A percentile compares a stretch with the other conserved stretches of the same genome.
These are phyloP conservation scores for Coffea canephora DNA, from an alignment of 257 asterid genomes.

Conservation along the genomic window DNA sequence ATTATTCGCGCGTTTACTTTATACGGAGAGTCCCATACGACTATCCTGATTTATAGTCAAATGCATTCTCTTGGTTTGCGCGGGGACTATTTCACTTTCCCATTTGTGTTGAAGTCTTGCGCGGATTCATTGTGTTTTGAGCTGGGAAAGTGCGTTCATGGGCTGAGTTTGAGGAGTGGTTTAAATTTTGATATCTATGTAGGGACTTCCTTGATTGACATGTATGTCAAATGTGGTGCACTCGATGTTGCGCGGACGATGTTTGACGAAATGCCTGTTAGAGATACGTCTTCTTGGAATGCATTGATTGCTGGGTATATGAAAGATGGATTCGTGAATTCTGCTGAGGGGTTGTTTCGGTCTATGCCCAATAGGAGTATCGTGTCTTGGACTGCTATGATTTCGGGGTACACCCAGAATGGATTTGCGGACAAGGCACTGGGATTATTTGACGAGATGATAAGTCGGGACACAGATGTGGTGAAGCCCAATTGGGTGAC, in stretches of 20 bases:
- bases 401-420: slow-evolving; percentile 83
- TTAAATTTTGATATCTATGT: slow-evolving; percentile 53
- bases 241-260: slow-evolving; percentile 42
- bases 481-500: slow-evolving; percentile 89
- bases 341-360: slow-evolving; percentile 54
- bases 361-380: slow-evolving; percentile 53
- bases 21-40: slow-evolving; percentile 34
- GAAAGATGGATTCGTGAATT: slow-evolving; percentile 54
- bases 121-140: slow-evolving; percentile 33
- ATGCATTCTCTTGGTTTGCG: slow-evolving; percentile 52
- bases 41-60: slow-evolving; percentile 26
- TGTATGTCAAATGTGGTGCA: slow-evolving; percentile 72
- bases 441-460: slow-evolving; percentile 60
- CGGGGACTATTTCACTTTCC: slow-evolving; percentile 75
- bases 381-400: slow-evolving; percentile 86
- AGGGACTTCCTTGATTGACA: slow-evolving; percentile 64
- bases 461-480: slow-evolving; percentile 39
- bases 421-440: slow-evolving; percentile 58
- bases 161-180: slow-evolving; percentile 58
- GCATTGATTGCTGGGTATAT: slow-evolving; percentile 68
- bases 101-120: slow-evolving; percentile 72
- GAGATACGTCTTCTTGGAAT: slow-evolving; percentile 71
- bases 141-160: slow-evolving; percentile 54
- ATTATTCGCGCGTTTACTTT: slow-evolving; percentile 67
- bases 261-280: slow-evolving; percentile 68